A percentile compares a stretch with the other conserved stretches of the same genome.
Evolutionary conservation across 192 early-diverging fungal genomes (phyloP).

Genomic region (Haplosporangium gracile): DNA sequence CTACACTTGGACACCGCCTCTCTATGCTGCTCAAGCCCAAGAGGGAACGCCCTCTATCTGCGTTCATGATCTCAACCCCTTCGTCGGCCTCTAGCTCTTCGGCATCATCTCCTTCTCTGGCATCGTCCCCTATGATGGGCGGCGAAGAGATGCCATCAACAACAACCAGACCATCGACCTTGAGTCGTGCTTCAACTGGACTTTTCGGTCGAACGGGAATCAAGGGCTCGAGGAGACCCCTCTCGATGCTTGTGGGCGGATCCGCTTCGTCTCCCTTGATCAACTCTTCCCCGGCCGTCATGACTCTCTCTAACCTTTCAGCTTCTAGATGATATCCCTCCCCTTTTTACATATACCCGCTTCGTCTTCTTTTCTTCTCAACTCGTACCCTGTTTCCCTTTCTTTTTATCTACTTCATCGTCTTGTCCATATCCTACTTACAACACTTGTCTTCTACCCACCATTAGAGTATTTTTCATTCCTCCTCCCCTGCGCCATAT

Average conservation of each 20-base stretch:
- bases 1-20: slow-evolving; percentile 19
- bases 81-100: neutral
- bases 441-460: no score
- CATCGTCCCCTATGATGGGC: neutral
- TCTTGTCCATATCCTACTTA: neutral
- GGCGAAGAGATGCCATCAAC: neutral
- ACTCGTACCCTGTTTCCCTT: neutral
- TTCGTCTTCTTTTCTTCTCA: neutral
- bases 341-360: neutral
- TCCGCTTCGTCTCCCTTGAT: neutral
- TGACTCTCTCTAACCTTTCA: neutral
- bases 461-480: neutral
- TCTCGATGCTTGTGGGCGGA: slow-evolving; percentile 17
- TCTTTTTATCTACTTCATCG: neutral
- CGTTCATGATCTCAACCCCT: neutral
- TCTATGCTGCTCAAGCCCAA: slow-evolving; percentile 25
- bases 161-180: neutral
- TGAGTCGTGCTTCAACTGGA: neutral
- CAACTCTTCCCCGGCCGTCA: neutral
- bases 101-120: neutral
- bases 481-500: neutral
- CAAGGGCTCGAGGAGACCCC: slow-evolving; percentile 4
- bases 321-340: neutral
- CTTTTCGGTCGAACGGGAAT: neutral
- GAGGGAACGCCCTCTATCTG: slow-evolving; percentile 5